Evolutionary conservation across 257 asterid genomes (phyloP).

Genomic region (Salvia miltiorrhiza): DNA sequence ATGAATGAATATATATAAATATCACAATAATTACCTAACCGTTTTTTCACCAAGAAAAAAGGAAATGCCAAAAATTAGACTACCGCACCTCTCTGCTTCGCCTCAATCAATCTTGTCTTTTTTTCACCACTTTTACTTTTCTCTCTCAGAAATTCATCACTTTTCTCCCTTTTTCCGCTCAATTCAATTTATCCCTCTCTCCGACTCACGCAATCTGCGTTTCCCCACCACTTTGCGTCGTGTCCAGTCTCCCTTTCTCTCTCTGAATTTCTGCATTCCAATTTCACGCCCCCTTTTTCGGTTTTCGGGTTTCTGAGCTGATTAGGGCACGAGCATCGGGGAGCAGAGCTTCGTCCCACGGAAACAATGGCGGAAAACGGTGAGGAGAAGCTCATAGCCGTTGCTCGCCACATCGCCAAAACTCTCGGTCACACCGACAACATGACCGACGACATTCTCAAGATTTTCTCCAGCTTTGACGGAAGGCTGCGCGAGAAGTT

Average conservation of each 20-base stretch:
- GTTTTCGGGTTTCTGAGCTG: slow-evolving; percentile 10
- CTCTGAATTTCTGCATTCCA: slow-evolving; percentile 27
- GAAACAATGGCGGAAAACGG: slow-evolving; percentile 84
- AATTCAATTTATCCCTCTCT: background rate
- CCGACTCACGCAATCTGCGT: slow-evolving; percentile 37
- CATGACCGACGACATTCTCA: slow-evolving; percentile 89
- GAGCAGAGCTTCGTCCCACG: slow-evolving; percentile 10
- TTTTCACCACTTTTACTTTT: slow-evolving; percentile 11
- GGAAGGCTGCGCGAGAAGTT: slow-evolving; percentile 78
- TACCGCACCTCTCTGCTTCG: background rate
- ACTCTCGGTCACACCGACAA: slow-evolving; percentile 85
- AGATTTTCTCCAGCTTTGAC: slow-evolving; percentile 89
- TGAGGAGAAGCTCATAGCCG: slow-evolving; percentile 88
- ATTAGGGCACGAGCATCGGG: background rate
- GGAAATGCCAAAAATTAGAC: slow-evolving; percentile 1
- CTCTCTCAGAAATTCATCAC: background rate
- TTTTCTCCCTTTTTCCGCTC: background rate
- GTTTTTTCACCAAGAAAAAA: background rate
- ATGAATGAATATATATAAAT: background rate
- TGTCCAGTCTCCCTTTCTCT: slow-evolving; percentile 22
- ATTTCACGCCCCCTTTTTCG: slow-evolving; percentile 21
- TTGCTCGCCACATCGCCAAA: slow-evolving; percentile 96
- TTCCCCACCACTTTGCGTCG: slow-evolving; percentile 32
- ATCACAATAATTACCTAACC: background rate
- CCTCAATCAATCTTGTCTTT: background rate